Evolutionary conservation across 148 eudicot genomes (phyloP), one percentile per base, ranked within the genome.

Genomic region (Bassia scoparia): DNA sequence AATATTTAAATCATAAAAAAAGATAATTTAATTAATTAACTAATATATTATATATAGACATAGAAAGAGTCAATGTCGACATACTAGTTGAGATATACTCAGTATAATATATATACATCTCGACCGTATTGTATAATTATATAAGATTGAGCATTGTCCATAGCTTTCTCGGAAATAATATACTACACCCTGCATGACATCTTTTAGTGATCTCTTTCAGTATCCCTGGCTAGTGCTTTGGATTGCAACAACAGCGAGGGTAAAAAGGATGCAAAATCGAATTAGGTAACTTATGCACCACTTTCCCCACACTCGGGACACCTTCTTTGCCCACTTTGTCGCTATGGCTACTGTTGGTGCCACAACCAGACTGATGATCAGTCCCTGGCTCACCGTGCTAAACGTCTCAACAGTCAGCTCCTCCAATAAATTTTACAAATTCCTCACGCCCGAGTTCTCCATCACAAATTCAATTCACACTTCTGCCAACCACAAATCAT

Each of bases 261-360:
- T 89, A 62, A 91, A 89, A 2, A 94, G 87, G 97, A 85, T 5
- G 97, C 96, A 71, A 91, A 50, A 89, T 82, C 24, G 97, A 78
- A 86, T 67, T 91, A 20, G 98, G 98, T 61, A 94, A n/a, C 84
- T 83, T 94, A 70, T 94, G 87, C 58, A 94, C 89, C 72, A 91
- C 84, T 68, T 86, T 89, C n/a, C 97, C 97, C 4, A 94, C 81
- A 4, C 82, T 83, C 0, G 98, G 98, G 62, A 91, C 89, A 5
- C 90, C 89, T 75, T 94, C 98, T 0, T 89, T 27, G 91, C 78
- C 85, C 86, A 83, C 82, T 91, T 94, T 18, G 98, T 89, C 31
- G 88, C 80, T 69, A 94, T 9, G 24, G 98, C 98, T n/a, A 94
- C 77, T 2, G 89, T 76, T 34, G 98, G 98, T 21, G 97, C 97